Evolutionary conservation across 164 flowering plant species (phyloP).

Genomic region (Pachysandra terminalis): DNA sequence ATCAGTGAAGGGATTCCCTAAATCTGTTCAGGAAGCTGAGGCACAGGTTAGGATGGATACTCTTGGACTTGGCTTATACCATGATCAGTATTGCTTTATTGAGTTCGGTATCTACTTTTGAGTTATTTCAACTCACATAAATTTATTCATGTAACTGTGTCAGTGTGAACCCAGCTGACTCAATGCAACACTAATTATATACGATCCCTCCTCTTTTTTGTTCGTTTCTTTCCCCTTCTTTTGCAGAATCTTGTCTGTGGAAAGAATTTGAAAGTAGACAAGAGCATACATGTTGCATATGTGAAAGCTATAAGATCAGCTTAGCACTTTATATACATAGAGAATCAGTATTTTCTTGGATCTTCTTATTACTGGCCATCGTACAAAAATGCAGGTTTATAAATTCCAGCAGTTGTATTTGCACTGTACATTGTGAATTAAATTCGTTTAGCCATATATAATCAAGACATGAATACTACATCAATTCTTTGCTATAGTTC

Average conservation of each 20-base stretch:
- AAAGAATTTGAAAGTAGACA: slow-evolving; percentile 70
- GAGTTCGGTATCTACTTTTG: slow-evolving; percentile 1
- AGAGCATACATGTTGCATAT: slow-evolving; percentile 77
- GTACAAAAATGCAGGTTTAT: slow-evolving; percentile 46
- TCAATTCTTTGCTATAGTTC: background rate
- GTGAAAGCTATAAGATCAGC: slow-evolving; percentile 85
- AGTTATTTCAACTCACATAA: too few relatives aligned
- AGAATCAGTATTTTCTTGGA: slow-evolving; percentile 89
- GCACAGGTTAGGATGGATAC: slow-evolving; percentile 38
- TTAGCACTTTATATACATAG: slow-evolving; percentile 79
- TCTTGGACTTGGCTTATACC: slow-evolving; percentile 8
- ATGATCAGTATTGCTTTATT: background rate
- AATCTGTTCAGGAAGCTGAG: slow-evolving; percentile 43
- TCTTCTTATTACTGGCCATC: slow-evolving; percentile 80
- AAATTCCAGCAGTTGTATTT: background rate
- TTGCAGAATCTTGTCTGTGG: slow-evolving; percentile 67
- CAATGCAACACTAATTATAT: background rate
- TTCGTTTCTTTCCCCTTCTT: background rate
- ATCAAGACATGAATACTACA: background rate
- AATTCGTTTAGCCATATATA: background rate
- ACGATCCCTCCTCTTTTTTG: background rate
- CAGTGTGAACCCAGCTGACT: background rate
- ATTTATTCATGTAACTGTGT: slow-evolving; percentile 1
- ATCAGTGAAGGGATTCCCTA: slow-evolving; percentile 76
- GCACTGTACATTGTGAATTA: background rate